phyloP scores from a whole-genome alignment of 75 land plant genomes.

The Isoetes taiwanensis region DNA sequence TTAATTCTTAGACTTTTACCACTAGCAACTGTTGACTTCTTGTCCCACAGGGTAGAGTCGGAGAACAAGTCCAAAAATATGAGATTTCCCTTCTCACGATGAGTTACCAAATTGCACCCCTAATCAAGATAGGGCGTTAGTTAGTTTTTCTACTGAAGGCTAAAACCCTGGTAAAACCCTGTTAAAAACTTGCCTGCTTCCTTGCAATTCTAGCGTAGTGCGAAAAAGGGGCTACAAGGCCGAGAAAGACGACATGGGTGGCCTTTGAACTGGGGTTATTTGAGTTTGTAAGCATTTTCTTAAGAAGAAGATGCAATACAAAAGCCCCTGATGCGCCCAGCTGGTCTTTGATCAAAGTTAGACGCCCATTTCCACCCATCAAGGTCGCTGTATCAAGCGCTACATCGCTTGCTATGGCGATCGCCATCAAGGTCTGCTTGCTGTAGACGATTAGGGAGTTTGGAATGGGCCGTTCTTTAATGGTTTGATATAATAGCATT shows the following conservation, averaged over 20 bases:
- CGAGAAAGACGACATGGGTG: conserved; percentile 42
- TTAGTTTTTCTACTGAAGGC: neutral
- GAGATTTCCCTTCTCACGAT: conserved; percentile 11
- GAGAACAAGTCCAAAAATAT: conserved; percentile 15
- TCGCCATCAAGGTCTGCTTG: too few relatives aligned
- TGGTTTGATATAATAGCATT: too few relatives aligned
- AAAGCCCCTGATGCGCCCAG: conserved; percentile 75
- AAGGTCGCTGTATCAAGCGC: too few relatives aligned
- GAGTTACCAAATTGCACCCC: conserved; percentile 18
- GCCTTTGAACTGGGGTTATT: conserved; percentile 1
- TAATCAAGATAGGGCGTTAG: conserved; percentile 1
- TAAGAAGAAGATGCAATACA: conserved; percentile 57
- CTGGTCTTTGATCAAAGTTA: conserved; percentile 70
- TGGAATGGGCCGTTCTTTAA: too few relatives aligned
- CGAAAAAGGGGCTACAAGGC: conserved; percentile 49
- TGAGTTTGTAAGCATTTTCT: conserved; percentile 30
- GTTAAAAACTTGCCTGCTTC: conserved; percentile 36
- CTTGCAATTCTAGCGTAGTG: conserved; percentile 68
- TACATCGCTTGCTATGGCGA: too few relatives aligned
- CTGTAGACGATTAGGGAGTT: too few relatives aligned
- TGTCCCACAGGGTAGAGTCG: neutral
- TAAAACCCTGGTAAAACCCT: neutral
- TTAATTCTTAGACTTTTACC: neutral
- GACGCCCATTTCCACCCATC: too few relatives aligned
- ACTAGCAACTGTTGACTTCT: neutral